phyloP scores from a whole-genome alignment of 768 basidiomycete species.

The Auricularia auricula-judae region DNA sequence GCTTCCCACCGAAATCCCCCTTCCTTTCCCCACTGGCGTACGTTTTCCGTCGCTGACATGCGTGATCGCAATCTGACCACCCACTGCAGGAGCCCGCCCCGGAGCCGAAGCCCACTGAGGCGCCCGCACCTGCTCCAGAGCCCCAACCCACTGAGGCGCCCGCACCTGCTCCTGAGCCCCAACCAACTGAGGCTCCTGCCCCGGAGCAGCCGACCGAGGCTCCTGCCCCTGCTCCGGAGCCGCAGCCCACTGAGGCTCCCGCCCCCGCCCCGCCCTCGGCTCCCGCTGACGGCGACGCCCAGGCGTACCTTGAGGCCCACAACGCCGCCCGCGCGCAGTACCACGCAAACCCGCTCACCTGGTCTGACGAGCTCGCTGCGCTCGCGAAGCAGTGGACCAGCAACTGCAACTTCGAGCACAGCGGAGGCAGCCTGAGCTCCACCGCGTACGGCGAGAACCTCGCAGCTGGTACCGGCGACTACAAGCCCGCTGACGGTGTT shows the following conservation, averaged over 20 bases:
- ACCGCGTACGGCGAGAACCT: conserved; percentile 36
- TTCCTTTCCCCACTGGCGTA: neutral
- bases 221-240: neutral
- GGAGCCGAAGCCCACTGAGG: neutral
- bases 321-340: conserved; percentile 35
- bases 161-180: neutral
- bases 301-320: conserved; percentile 32
- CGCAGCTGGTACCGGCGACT: conserved; percentile 36
- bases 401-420: conserved; percentile 36
- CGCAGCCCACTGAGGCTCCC: neutral
- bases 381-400: conserved; percentile 42
- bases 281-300: neutral
- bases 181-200: neutral
- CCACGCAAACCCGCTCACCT: conserved; percentile 32
- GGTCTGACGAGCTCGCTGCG: conserved; percentile 36
- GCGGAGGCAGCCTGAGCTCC: conserved; percentile 31
- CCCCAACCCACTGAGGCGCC: neutral
- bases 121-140: neutral
- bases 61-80: no score
- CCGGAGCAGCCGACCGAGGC: neutral
- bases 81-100: neutral
- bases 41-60: no score
- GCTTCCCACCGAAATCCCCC: neutral
- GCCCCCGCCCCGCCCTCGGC: neutral
- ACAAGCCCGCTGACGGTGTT: conserved; percentile 35